phyloP scores from a whole-genome alignment of 2,329 filamentous ascomycete genomes.

The Myrmaecium sp. region DNA sequence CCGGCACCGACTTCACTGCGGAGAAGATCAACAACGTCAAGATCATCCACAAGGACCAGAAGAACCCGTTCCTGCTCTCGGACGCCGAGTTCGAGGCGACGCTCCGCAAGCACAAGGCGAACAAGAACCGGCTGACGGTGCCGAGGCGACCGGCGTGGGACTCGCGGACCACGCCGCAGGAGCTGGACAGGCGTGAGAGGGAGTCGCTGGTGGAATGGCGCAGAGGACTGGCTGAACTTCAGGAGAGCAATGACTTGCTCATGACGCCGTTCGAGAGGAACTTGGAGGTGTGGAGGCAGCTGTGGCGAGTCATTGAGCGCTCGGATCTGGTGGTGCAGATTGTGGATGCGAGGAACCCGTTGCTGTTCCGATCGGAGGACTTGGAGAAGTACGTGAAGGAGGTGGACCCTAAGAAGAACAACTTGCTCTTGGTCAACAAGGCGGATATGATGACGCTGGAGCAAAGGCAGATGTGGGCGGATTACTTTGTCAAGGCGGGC shows the following conservation, averaged over 20 bases:
- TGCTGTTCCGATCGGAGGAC: conserved; percentile 89
- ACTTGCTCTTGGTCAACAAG: conserved; percentile 90
- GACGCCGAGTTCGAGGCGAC: conserved; percentile 65
- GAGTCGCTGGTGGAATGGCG: conserved; percentile 77
- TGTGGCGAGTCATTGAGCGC: conserved; percentile 95
- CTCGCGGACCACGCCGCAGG: conserved; percentile 60
- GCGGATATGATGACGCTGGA: conserved; percentile 93
- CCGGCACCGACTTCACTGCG: conserved; percentile 96
- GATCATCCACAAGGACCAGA: conserved; percentile 92
- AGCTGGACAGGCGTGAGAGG: conserved; percentile 65
- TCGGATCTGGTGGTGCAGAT: conserved; percentile 95
- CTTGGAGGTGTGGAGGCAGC: conserved; percentile 89
- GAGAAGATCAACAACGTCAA: conserved; percentile 99
- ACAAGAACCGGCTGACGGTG: conserved; percentile 66
- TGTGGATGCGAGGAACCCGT: conserved; percentile 86
- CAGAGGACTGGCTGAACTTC: conserved; percentile 74
- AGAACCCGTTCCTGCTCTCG: conserved; percentile 84
- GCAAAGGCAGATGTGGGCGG: conserved; percentile 72
- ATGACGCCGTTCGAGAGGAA: conserved; percentile 98
- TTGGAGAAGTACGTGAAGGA: conserved; percentile 89
- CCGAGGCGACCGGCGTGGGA: conserved; percentile 85
- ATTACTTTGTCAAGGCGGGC: conserved; percentile 61
- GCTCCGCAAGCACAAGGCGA: conserved; percentile 65
- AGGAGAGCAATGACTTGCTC: conserved; percentile 83
- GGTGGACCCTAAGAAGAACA: conserved; percentile 73